A percentile compares a stretch with the other conserved stretches of the same genome.
phyloP scores from a whole-genome alignment of 2,329 filamentous ascomycete genomes.

The Pyrenochaeta sp. region DNA sequence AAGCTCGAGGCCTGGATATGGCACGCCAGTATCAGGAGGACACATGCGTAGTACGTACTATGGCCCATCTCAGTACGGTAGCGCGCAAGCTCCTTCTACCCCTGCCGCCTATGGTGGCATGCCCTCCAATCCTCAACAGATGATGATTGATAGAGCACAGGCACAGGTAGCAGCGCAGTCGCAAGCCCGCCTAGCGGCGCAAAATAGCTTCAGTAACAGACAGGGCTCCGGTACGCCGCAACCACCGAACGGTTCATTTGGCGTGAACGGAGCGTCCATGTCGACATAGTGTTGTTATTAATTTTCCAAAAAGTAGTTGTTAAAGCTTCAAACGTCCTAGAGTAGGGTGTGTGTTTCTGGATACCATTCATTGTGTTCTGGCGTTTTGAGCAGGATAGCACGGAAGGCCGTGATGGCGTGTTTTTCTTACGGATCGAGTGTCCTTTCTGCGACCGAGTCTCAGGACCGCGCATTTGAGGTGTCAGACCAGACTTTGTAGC shows the following conservation, averaged over 20 bases:
- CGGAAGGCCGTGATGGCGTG: neutral
- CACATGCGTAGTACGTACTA: constrained; percentile 47
- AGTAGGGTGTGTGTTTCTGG: constrained; percentile 10
- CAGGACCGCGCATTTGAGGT: constrained; percentile 1
- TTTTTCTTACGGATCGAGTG: neutral
- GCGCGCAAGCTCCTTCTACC: constrained; percentile 35
- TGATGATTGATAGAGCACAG: constrained; percentile 47
- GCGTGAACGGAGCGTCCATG: constrained; percentile 37
- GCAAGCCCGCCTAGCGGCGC: constrained; percentile 47
- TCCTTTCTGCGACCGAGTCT: neutral
- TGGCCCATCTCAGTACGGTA: constrained; percentile 42
- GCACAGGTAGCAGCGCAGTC: constrained; percentile 42
- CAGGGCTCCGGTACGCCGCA: constrained; percentile 49
- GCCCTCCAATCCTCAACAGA: constrained; percentile 42
- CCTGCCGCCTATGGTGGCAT: constrained; percentile 32
- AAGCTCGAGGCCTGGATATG: constrained; percentile 37
- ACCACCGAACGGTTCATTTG: constrained; percentile 40
- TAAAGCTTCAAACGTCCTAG: constrained; percentile 6
- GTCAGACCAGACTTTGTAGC: neutral
- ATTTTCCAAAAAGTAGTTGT: constrained; percentile 4
- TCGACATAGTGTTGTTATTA: constrained; percentile 18
- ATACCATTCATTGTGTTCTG: constrained; percentile 23
- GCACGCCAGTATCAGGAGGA: constrained; percentile 35
- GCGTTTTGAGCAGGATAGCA: constrained; percentile 12
- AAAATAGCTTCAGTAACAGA: constrained; percentile 44